phyloP scores from a whole-genome alignment of 2,329 filamentous ascomycete species.

The Zalaria sp. region DNA sequence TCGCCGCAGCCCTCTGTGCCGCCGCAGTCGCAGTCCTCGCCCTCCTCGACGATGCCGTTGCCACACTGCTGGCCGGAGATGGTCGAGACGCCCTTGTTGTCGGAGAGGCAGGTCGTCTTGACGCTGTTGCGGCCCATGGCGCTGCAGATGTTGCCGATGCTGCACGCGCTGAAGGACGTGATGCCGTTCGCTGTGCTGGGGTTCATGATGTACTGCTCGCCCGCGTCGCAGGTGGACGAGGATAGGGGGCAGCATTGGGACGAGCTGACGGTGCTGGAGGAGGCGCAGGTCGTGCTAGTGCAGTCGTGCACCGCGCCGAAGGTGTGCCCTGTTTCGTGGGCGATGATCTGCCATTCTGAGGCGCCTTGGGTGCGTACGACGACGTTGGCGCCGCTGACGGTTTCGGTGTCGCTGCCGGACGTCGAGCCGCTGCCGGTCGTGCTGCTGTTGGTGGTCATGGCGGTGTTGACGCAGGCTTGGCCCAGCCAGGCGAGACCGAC shows the following conservation, averaged over 20 bases:
- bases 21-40: conserved; percentile 93
- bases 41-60: conserved; percentile 89
- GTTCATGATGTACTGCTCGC: conserved; percentile 85
- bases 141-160: conserved; percentile 85
- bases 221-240: conserved; percentile 54
- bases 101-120: conserved; percentile 62
- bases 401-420: conserved; percentile 42
- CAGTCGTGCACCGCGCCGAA: conserved; percentile 97
- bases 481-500: conserved; percentile 91
- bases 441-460: conserved; percentile 30
- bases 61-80: conserved; percentile 79
- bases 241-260: conserved; percentile 74
- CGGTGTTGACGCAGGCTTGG: conserved; percentile 58
- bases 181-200: conserved; percentile 66
- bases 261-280: conserved; percentile 43
- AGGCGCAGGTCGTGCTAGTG: conserved; percentile 48
- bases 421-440: conserved; percentile 21
- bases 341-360: conserved; percentile 89
- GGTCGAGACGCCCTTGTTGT: conserved; percentile 70
- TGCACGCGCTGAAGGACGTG: conserved; percentile 72
- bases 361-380: conserved; percentile 56
- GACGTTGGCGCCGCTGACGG: conserved; percentile 75
- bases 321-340: conserved; percentile 86
- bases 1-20: conserved; percentile 54
- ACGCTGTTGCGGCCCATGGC: conserved; percentile 66